Base-by-base conservation (phyloP, 768 basidiomycete species). In the Termitomyces sp. region DNA sequence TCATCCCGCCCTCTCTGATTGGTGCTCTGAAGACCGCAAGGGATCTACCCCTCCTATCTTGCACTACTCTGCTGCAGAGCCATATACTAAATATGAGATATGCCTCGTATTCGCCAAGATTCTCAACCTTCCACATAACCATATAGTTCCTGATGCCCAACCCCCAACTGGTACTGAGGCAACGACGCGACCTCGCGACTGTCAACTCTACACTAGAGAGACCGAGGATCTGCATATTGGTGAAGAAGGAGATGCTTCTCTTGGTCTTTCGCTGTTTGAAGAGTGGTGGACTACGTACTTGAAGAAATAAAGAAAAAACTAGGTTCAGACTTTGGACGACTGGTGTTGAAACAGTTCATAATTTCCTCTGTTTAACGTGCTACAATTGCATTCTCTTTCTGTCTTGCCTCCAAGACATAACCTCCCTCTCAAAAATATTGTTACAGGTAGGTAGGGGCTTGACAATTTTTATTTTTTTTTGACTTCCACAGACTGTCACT, bases 21-120 rank as follows among this genome's bases (percentile, higher is more conserved):
- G 33, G 6, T n/a, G 7, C 13, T 24, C 35, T 43, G 14, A 56
- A 77, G 77, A 57, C 14, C 57, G 68, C n/a, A 74, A 76, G 55
- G 70, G 63, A 38, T 54, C 77, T 1, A 74, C 91, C 20, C 90
- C 92, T 0, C 76, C 81, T 0, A 87, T 97, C 52, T 60, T 98
- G 4, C 96, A 98, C 71, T 98, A 92, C 70, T 89, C 93, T 4
- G 84, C 83, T 2, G 80, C 83, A 18, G 88, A 92, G 65, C 84
- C 89, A 1, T 85, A 88, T 68, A 97, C 94, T 9, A 98, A 98
- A 74, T 97, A 94, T 72, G 89, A 90, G 64, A 97, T 98, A 62
- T 93, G 92, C 67, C 75, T 90, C 30, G 75, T 89, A 38, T 90
- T 94, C 63, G 83, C 88, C 9, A 79, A 78, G 58, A 79, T 92